Conservation (phyloP, 2,329 filamentous ascomycete species). For the Kalmusia sp. region DNA sequence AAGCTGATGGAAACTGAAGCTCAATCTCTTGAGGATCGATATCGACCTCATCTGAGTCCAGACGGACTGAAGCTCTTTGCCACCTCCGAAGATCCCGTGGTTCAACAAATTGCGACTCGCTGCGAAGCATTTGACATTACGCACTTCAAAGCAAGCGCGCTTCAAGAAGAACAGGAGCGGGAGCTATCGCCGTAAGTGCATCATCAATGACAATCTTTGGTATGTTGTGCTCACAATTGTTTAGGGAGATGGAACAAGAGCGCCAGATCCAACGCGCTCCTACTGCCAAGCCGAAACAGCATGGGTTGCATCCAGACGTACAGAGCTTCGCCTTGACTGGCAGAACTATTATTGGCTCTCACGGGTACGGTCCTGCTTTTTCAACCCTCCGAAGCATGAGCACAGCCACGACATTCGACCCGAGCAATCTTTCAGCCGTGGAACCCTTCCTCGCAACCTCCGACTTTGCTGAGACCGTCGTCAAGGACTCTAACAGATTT, state of each 20-base stretch:
- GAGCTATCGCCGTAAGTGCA: conserved; percentile 61
- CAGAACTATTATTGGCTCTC: conserved; percentile 22
- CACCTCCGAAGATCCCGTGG: conserved; percentile 23
- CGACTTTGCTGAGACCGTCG: conserved; percentile 61
- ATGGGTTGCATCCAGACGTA: conserved; percentile 56
- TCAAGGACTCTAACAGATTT: not conserved
- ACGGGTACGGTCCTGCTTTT: conserved; percentile 57
- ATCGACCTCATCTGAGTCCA: conserved; percentile 47
- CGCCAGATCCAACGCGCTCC: conserved; percentile 60
- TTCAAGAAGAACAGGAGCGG: conserved; percentile 73
- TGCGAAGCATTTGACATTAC: conserved; percentile 35
- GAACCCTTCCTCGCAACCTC: conserved; percentile 54
- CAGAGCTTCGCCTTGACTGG: conserved; percentile 50
- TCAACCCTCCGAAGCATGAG: conserved; percentile 50
- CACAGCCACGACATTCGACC: conserved; percentile 44
- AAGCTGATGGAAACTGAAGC: conserved; percentile 64
- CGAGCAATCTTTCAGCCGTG: conserved; percentile 45
- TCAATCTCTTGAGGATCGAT: conserved; percentile 60
- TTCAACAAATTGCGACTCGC: conserved; percentile 25
- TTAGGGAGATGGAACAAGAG: conserved; percentile 68
- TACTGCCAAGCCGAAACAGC: conserved; percentile 45
- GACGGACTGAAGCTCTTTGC: conserved; percentile 9
- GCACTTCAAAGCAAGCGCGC: conserved; percentile 41
- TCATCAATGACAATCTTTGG: not conserved
- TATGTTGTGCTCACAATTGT: not conserved